Evolutionary conservation across 345 rosid genomes (phyloP), one percentile per base, ranked within the genome.

Genomic region (Cardiospermum halicacabum): DNA sequence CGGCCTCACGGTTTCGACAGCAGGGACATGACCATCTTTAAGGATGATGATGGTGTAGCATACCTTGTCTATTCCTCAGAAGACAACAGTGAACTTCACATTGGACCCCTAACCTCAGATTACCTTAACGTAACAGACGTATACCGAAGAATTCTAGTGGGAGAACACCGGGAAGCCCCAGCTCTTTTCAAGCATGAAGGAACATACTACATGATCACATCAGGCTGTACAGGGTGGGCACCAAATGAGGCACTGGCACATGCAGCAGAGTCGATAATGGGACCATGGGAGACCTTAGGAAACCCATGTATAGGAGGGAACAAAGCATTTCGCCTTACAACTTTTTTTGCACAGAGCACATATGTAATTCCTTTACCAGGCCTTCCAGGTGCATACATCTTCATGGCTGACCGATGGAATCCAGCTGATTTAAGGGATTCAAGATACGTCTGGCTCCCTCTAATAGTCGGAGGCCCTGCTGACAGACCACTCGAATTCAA

Each of bases 391-490:
- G 68, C 81, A 0, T 91, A 73, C 74, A 88, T 91, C 51, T 94
- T 94, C 73, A 85, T 91, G 91, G 96, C 96, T 3, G 99, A 94
- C 74, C 79, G 99, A 58, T 94, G 97, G 97, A 94, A 94, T 69
- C 97, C 88, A 0, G 92, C 88, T 16, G 91, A 91, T 57, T 67
- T 94, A 73, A 77, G 89, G 83, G 91, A 94, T 64, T 91, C 99
- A 0, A 82, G 96, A 75, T 89, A 91, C 7, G 73, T 94, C 19
- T 94, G 99, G 96, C 72, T 91, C 62, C 96, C 96, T 10, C 62
- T 94, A 73, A 78, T 88, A 56, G 87, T 91, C 16, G 86, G 92
- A 0, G 96, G 95, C 36, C 82, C 84, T 0, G 95, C 91, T 8
- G 97, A 94, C 73, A 82, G 73, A 70, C 92, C 96, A 5, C 77